These are phyloP conservation scores for Sherardia arvensis DNA, from an alignment of 257 asterid species.

Conservation along the genomic window DNA sequence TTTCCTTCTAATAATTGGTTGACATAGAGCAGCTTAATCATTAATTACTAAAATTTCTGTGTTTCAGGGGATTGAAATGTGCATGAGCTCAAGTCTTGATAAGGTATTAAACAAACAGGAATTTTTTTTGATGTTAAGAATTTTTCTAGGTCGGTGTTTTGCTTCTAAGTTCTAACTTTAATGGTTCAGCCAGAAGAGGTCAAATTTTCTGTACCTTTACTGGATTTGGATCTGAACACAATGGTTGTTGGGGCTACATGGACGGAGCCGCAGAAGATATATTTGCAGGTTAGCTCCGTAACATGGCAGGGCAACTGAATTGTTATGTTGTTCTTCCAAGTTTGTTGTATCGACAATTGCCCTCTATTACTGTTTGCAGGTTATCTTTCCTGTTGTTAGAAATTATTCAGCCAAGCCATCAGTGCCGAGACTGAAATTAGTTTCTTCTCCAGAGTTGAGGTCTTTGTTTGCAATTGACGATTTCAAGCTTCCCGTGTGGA, in stretches of 20 bases:
- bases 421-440: slow-evolving; percentile 75
- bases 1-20: background rate
- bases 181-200: slow-evolving; percentile 87
- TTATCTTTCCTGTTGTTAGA: slow-evolving; percentile 69
- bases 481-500: slow-evolving; percentile 85
- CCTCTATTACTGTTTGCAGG: slow-evolving; percentile 32
- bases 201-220: slow-evolving; percentile 74
- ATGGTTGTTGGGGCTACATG: slow-evolving; percentile 73
- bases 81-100: slow-evolving; percentile 48
- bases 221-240: slow-evolving; percentile 73
- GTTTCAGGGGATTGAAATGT: slow-evolving; percentile 82
- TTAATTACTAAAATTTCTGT: slow-evolving; percentile 14
- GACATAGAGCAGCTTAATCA: background rate
- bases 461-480: slow-evolving; percentile 72
- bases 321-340: no score
- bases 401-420: slow-evolving; percentile 45
- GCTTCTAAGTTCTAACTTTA: slow-evolving; percentile 27
- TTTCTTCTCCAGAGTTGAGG: slow-evolving; percentile 74
- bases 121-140: background rate
- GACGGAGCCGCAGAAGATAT: slow-evolving; percentile 76
- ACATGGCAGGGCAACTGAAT: background rate
- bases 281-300: slow-evolving; percentile 57
- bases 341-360: no score
- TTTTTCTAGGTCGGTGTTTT: background rate
- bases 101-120: slow-evolving; percentile 41